phyloP scores from a whole-genome alignment of 768 basidiomycete genomes.

The Russula emetica region DNA sequence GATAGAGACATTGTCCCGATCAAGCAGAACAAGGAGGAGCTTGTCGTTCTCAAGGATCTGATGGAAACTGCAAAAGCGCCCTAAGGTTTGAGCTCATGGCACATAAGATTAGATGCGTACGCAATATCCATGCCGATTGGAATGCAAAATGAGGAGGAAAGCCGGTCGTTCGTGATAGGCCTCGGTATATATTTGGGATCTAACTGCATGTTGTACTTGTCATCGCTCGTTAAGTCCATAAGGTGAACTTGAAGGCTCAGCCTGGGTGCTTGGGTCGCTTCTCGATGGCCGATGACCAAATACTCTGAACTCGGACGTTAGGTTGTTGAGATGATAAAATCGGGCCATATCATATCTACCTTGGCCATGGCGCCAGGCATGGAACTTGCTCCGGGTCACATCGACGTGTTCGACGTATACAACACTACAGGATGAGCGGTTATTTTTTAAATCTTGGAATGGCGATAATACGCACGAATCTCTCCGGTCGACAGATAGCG shows the following conservation, averaged over 20 bases:
- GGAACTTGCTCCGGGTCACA: background rate
- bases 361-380: background rate
- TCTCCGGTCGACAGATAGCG: background rate
- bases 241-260: conserved; percentile 5
- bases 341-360: conserved; percentile 1
- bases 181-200: conserved; percentile 16
- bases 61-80: conserved; percentile 9
- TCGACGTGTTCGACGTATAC: background rate
- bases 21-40: conserved; percentile 16
- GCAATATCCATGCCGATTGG: conserved; percentile 5
- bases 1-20: conserved; percentile 11
- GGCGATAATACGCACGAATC: conserved; percentile 12
- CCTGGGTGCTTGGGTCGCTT: conserved; percentile 2
- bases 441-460: background rate
- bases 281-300: conserved; percentile 6
- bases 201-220: conserved; percentile 20
- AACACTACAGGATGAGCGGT: background rate
- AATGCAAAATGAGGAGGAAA: conserved; percentile 7
- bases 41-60: conserved; percentile 20
- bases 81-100: background rate
- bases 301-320: conserved; percentile 12
- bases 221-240: conserved; percentile 12
- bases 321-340: background rate
- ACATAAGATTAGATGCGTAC: conserved; percentile 1
- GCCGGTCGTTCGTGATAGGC: conserved; percentile 12